Percentiles rank a stretch among this genome's conserved stretches.
phyloP scores from a whole-genome alignment of 225 moss, liverwort and hornwort species.

The Neckera pumila region DNA sequence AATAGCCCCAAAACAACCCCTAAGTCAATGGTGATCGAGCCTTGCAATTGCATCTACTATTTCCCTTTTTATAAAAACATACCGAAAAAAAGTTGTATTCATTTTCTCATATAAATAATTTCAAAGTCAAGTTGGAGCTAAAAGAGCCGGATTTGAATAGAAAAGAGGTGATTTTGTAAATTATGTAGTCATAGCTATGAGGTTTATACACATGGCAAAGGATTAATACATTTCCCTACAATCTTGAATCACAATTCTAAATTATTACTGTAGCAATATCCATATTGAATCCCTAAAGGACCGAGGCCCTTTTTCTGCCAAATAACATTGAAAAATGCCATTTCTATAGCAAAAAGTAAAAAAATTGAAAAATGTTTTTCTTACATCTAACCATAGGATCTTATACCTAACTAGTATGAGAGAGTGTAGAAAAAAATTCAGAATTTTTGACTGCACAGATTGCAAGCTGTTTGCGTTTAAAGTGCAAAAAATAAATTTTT shows the following conservation, averaged over 20 bases:
- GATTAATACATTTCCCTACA: accelerated
- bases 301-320: too few relatives aligned
- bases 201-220: not conserved
- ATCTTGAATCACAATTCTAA: accelerated
- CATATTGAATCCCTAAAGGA: too few relatives aligned
- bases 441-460: too few relatives aligned
- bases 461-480: too few relatives aligned
- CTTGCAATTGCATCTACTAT: not conserved
- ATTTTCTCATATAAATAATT: not conserved
- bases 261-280: accelerated
- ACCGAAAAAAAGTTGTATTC: not conserved
- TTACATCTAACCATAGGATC: too few relatives aligned
- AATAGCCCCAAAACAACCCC: accelerated
- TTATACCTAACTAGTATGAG: too few relatives aligned
- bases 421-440: too few relatives aligned
- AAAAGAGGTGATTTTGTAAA: not conserved
- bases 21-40: not conserved
- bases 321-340: too few relatives aligned
- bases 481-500: too few relatives aligned
- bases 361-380: too few relatives aligned
- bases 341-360: too few relatives aligned
- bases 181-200: not conserved
- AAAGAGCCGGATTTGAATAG: accelerated
- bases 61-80: not conserved
- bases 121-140: not conserved